phyloP scores from a whole-genome alignment of 768 basidiomycete species.

The Rubroboletus satanas region DNA sequence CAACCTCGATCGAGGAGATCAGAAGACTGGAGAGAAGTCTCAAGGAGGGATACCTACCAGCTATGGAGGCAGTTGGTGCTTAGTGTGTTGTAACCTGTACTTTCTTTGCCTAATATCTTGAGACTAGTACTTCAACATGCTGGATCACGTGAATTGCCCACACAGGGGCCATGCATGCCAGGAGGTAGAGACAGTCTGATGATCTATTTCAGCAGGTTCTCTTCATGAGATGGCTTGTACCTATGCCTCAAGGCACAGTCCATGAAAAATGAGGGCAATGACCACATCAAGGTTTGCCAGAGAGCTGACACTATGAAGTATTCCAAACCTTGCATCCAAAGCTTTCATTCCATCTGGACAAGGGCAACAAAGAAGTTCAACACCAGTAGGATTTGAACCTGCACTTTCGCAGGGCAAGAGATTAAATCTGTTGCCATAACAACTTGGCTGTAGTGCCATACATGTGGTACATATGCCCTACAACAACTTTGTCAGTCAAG shows the following conservation, averaged over 20 bases:
- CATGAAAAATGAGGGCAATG: conserved; percentile 61
- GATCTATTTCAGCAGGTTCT: not conserved
- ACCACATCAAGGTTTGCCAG: conserved; percentile 61
- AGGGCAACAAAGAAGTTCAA: no score
- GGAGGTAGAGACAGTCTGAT: not conserved
- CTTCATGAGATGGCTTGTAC: conserved; percentile 31
- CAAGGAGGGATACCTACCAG: conserved; percentile 80
- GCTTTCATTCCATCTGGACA: conserved; percentile 53
- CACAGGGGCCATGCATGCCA: not conserved
- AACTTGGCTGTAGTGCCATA: no score
- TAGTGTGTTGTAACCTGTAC: conserved; percentile 41
- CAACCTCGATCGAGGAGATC: conserved; percentile 90
- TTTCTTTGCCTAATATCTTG: conserved; percentile 25
- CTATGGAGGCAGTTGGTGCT: conserved; percentile 74
- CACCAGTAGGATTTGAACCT: no score
- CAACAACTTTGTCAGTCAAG: no score
- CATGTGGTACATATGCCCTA: no score
- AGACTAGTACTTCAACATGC: not conserved
- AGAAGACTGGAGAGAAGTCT: conserved; percentile 76
- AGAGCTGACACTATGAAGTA: conserved; percentile 66
- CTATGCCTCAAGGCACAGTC: conserved; percentile 60
- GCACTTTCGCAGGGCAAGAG: no score
- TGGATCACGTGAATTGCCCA: not conserved
- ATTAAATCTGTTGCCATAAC: no score
- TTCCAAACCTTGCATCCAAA: conserved; percentile 61